phyloP scores from a whole-genome alignment of 768 basidiomycete species.

The Tricholoma matsutake region DNA sequence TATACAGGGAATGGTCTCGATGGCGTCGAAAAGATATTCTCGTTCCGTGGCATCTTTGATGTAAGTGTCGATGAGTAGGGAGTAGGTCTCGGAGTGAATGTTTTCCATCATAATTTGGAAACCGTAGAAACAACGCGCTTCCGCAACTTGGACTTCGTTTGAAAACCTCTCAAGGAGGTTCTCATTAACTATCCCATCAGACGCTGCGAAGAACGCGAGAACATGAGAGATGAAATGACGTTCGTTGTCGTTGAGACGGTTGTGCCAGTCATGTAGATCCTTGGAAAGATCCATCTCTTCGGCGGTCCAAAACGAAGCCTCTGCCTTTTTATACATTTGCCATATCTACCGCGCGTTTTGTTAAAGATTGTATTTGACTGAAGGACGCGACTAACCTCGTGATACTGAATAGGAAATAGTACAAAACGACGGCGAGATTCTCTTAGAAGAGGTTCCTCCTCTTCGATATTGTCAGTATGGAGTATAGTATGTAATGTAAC shows the following conservation, averaged over 20 bases:
- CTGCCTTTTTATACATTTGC: constrained; percentile 94
- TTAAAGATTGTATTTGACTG: background rate
- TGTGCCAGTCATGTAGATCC: constrained; percentile 83
- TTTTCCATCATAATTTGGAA: constrained; percentile 99
- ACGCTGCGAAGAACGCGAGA: constrained; percentile 95
- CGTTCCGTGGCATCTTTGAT: constrained; percentile 79
- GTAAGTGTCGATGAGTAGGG: constrained; percentile 92
- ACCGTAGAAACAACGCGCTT: constrained; percentile 95
- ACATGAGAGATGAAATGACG: constrained; percentile 91
- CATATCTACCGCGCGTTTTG: constrained; percentile 61
- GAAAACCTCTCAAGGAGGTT: constrained; percentile 94
- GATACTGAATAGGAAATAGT: constrained; percentile 91
- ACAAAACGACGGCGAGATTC: constrained; percentile 81
- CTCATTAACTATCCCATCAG: constrained; percentile 95
- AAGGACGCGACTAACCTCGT: constrained; percentile 56
- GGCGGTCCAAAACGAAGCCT: constrained; percentile 93
- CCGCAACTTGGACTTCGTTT: constrained; percentile 87
- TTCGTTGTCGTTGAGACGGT: constrained; percentile 77
- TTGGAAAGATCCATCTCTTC: constrained; percentile 92
- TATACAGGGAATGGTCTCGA: constrained; percentile 93
- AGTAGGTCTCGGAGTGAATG: constrained; percentile 95
- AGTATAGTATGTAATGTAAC: background rate
- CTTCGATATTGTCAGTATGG: constrained; percentile 27
- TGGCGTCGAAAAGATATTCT: constrained; percentile 84
- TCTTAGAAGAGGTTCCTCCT: constrained; percentile 79